Evolutionary conservation across 2,329 filamentous ascomycete genomes (phyloP), one percentile per base, ranked within the genome.

Genomic region (Dryadomyces quercivorus): DNA sequence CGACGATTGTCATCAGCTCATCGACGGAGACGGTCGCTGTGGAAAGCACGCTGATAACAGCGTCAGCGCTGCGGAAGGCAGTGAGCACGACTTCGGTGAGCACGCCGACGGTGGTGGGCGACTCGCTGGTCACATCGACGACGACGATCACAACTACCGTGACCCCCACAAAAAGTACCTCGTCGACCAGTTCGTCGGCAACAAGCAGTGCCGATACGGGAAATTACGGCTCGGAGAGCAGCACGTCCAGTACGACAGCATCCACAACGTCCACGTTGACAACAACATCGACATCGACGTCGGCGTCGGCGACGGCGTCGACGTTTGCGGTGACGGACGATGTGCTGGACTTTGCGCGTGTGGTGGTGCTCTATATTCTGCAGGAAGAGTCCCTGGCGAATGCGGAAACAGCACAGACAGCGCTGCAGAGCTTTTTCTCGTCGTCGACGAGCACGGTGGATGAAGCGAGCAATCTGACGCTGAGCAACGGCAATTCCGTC

Each of bases 301-400:
- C 60, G 1, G 82, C 50, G 10, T 58, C 60, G 13, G 58, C 63
- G 13, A 60, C 69, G 21, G 64, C 64, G 13, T 60, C 66, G 3
- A 63, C 60, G 1, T 83, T 83, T 51, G 64, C 63, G 0, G 69
- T 80, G 13, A 78, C 77, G 1, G 72, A 82, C 55, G 71, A 78
- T 51, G 73, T 75, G 0, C 67, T 84, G 1, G 82, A 86, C 61
- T 86, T 86, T 67, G 76, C 80, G 0, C 74, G 82, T 3, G 74
- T 84, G 2, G 75, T 75, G 0, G 76, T 86, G 2, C 70, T 86
- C 16, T 85, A 74, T 59, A 70, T 86, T 26, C 68, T 85, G 2
- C 80, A 85, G 61, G 67, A 81, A 59, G 67, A 77, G 55, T 70
- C 65, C 5, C 61, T 82, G 1, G 65, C 69, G 36, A 69, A 70